phyloP scores from a whole-genome alignment of 495 filamentous ascomycete species.

The Penicillium bialowiezense region DNA sequence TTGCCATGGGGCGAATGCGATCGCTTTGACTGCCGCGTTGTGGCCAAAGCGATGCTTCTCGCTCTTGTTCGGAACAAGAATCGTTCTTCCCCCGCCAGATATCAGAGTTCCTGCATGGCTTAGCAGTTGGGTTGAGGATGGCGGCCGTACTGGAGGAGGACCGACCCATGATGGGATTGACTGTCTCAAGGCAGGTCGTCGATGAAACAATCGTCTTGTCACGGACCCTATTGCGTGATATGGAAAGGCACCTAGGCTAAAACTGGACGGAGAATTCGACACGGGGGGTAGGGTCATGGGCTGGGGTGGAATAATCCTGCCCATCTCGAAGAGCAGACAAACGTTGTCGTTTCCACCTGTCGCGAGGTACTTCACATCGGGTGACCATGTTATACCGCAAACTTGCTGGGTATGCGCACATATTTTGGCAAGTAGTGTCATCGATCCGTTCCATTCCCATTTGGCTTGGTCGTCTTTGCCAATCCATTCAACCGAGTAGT shows the following conservation, averaged over 20 bases:
- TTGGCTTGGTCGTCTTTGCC: slow-evolving; percentile 35
- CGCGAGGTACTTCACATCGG: slow-evolving; percentile 71
- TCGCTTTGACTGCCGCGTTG: slow-evolving; percentile 90
- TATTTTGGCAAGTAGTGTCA: slow-evolving; percentile 75
- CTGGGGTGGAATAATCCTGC: slow-evolving; percentile 49
- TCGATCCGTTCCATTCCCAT: slow-evolving; percentile 69
- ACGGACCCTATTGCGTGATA: slow-evolving; percentile 12
- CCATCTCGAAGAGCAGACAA: slow-evolving; percentile 76
- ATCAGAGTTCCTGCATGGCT: slow-evolving; percentile 29
- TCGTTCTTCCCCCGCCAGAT: slow-evolving; percentile 27
- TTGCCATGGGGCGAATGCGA: slow-evolving; percentile 97
- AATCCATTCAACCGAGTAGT: slow-evolving; percentile 90
- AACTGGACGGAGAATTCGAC: slow-evolving; percentile 7
- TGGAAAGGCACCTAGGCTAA: slow-evolving; percentile 19
- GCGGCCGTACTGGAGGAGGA: slow-evolving; percentile 13
- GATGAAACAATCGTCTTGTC: slow-evolving; percentile 16
- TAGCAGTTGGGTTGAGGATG: slow-evolving; percentile 21
- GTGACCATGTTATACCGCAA: slow-evolving; percentile 88
- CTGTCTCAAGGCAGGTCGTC: slow-evolving; percentile 23
- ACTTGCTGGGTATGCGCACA: slow-evolving; percentile 83
- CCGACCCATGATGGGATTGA: slow-evolving; percentile 31
- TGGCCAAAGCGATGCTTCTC: slow-evolving; percentile 75
- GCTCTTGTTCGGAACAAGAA: slow-evolving; percentile 41
- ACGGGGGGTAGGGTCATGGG: slow-evolving; percentile 5
- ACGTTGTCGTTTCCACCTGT: slow-evolving; percentile 91